A percentile compares a stretch with the other conserved stretches of the same genome.
phyloP scores from a whole-genome alignment of 768 basidiomycete species.

The Boletus patriciae region DNA sequence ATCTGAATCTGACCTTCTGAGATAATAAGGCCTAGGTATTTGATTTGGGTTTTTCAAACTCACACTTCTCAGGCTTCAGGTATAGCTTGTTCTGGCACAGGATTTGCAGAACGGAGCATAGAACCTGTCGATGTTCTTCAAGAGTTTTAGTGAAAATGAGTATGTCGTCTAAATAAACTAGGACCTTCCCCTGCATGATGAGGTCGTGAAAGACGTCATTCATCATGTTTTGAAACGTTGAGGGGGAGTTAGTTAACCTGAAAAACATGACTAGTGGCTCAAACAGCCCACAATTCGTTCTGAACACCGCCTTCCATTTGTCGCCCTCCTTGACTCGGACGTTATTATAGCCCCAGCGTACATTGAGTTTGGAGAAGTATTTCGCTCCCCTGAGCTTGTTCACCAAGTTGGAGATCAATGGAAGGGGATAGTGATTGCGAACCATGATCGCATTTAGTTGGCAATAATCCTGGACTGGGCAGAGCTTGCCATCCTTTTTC shows the following conservation, averaged over 20 bases:
- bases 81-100: constrained; percentile 22
- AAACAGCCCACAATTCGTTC: constrained; percentile 29
- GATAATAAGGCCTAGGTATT: constrained; percentile 38
- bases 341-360: background rate
- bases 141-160: constrained; percentile 28
- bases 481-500: background rate
- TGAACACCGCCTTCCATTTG: background rate
- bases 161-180: constrained; percentile 38
- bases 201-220: constrained; percentile 32
- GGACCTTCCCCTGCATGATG: constrained; percentile 24
- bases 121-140: constrained; percentile 3
- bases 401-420: background rate
- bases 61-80: constrained; percentile 19
- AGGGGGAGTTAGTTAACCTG: constrained; percentile 28
- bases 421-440: background rate
- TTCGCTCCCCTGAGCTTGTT: background rate
- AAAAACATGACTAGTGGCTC: constrained; percentile 43
- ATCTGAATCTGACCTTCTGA: no score
- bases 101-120: constrained; percentile 14
- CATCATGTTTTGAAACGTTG: background rate
- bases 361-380: background rate
- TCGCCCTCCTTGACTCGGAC: background rate
- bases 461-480: background rate
- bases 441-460: background rate
- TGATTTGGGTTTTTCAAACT: constrained; percentile 17